Base-by-base conservation (phyloP, 2,329 filamentous ascomycete genomes). In the Trichoderma asperellum region DNA sequence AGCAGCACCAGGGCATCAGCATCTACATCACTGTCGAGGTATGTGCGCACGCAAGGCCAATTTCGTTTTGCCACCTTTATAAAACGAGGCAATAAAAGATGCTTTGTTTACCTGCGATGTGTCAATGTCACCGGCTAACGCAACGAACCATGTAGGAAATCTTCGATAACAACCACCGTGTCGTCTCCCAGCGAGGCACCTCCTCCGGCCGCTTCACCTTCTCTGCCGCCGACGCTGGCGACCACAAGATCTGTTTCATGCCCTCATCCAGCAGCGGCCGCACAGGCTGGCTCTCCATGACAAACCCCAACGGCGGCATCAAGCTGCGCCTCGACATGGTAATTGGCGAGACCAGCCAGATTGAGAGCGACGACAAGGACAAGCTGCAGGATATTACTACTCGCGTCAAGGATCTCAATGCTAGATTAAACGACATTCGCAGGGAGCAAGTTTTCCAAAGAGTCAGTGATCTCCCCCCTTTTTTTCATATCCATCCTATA, bases 121-220 rank as follows among this genome's bases (percentile, higher is more conserved):
- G 6, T 5, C 47, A 24, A 49, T 49, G 24, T 12, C 18, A 4
- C 18, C 18, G 8, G 10, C 58, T 61, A 34, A 61, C 14, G 14
- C 53, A 35, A n/a, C 16, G 16, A 34, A 35, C 34, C 37, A 8
- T 27, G 18, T 24, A 91, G 88, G 96, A 99, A 85, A 88, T 91
- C 77, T 99, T 99, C 82, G 94, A 98, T 87, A 95, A 96, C 81
- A 91, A 98, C 85, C 96, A 99, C 87, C 94, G 94, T 72, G 92
- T 99, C 71, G 92, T 98, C 72, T 92, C 91, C 73, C 93, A 97
- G 82, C 91, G 91, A 71, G 94, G 95, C 76, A 82, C 86, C 53
- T 82, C 88, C 71, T 84, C 87, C 55, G 94, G 96, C 74, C 92
- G 92, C 77, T 98, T 98, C 86, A 97, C 95, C 77, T 98, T 99